phyloP scores from a whole-genome alignment of 176 grass and related monocot species.

The Eragrostis nindensis region DNA sequence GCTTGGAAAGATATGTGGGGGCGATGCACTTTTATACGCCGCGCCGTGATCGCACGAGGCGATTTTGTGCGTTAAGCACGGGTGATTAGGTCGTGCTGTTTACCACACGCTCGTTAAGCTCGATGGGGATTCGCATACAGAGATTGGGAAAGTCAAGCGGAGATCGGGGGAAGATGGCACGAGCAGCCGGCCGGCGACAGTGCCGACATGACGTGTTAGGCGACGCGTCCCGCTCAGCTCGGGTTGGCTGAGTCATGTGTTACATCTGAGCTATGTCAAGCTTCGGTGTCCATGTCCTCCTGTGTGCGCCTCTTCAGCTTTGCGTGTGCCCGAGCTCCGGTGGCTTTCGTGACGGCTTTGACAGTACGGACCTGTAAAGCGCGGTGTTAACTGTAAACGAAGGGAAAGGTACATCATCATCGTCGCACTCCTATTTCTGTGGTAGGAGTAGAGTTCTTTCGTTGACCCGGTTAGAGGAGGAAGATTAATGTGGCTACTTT shows the following conservation, averaged over 20 bases:
- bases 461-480: background rate
- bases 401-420: background rate
- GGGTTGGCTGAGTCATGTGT: background rate
- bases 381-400: background rate
- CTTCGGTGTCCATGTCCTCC: background rate
- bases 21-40: slow-evolving; percentile 42
- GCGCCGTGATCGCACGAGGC: slow-evolving; percentile 9
- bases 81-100: slow-evolving; percentile 21
- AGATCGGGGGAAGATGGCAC: background rate
- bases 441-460: background rate
- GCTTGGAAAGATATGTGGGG: slow-evolving; percentile 33
- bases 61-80: slow-evolving; percentile 23
- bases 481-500: too few relatives aligned
- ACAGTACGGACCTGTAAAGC: background rate
- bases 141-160: background rate
- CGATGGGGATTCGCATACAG: background rate
- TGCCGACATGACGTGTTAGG: slow-evolving; percentile 55
- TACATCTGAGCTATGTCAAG: background rate
- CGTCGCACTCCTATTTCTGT: background rate
- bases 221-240: slow-evolving; percentile 24
- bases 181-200: slow-evolving; percentile 13
- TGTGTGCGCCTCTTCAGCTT: background rate
- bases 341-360: slow-evolving; percentile 5
- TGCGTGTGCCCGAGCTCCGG: background rate
- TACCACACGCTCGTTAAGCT: background rate